Evolutionary conservation across 192 early-diverging fungal genomes (phyloP), one percentile per base, ranked within the genome.

Genomic region (Umbelopsis ramanniana): DNA sequence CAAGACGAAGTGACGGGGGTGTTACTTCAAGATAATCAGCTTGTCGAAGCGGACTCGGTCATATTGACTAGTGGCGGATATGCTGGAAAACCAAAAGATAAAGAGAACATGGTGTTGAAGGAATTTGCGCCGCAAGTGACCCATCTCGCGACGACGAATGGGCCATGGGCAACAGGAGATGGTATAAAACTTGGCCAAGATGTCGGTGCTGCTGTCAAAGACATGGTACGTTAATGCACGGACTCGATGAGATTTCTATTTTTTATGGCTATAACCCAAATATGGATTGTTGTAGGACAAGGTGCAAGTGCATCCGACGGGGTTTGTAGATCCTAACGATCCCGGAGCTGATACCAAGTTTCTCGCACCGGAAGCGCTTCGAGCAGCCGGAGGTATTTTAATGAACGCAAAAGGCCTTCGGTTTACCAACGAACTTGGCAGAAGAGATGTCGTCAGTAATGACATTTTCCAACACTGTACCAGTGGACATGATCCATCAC

Each of bases 281-380:
- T 19, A 8, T 46, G 48, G 48, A 1, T 6, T 15, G 15, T 24
- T 43, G 48, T 71, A 75, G 93, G 90, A 94, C 57, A 92, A 92
- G 82, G 90, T 95, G 29, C 93, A 95, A 81, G 87, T 95, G 23
- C 93, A 95, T 77, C 93, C 93, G 14, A 95, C 93, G 3, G 93
- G 93, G 47, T 87, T 94, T 66, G 89, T 94, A 57, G 87, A 90
- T 74, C 85, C 86, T 23, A 80, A 74, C 24, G 84, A 92, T 37
- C 91, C 91, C 19, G 83, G 80, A 23, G 90, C 86, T 26, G 81
- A 88, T 24, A 88, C 91, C 67, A 93, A 93, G 84, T 91, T 94
- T 75, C 74, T 94, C 43, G 93, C 93, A 9, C 91, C 93, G 19
- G 93, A 94, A 76, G 92, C 93, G 0, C 84, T 94, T 48, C 87